These are phyloP conservation scores for Rhamnella rubrinervis DNA, from an alignment of 331 rosid species.

Conservation along the genomic window DNA sequence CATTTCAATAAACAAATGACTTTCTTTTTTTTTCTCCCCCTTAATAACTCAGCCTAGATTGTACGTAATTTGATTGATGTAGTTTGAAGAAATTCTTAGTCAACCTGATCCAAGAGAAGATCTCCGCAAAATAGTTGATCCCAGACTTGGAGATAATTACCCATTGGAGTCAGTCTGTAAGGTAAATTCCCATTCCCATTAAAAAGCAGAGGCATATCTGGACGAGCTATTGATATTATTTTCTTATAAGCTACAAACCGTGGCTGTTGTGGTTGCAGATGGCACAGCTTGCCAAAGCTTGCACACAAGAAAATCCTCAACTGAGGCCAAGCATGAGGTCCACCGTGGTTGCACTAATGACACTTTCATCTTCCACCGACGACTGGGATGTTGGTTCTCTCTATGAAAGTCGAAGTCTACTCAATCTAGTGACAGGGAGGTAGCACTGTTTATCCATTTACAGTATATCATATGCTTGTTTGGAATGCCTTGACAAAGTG, in stretches of 20 bases:
- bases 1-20: not conserved
- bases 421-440: conserved; percentile 58
- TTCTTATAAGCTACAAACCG: not conserved
- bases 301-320: conserved; percentile 65
- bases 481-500: not conserved
- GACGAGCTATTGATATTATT: not conserved
- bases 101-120: conserved; percentile 47
- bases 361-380: conserved; percentile 60
- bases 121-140: conserved; percentile 62
- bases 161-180: conserved; percentile 56
- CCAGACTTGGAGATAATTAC: conserved; percentile 57
- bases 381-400: conserved; percentile 70
- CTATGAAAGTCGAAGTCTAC: conserved; percentile 52
- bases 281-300: conserved; percentile 67
- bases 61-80: conserved; percentile 5
- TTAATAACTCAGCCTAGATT: not conserved
- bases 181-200: conserved; percentile 33
- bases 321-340: conserved; percentile 78
- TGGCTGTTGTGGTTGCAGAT: conserved; percentile 40
- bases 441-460: conserved; percentile 18
- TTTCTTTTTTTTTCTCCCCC: not conserved
- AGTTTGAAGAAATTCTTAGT: conserved; percentile 62
- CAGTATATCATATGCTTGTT: not conserved
- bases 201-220: not conserved
- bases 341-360: conserved; percentile 68